These are phyloP conservation scores for Thinopyrum elongatum DNA, from an alignment of 176 grass and related monocot species.

Conservation along the genomic window DNA sequence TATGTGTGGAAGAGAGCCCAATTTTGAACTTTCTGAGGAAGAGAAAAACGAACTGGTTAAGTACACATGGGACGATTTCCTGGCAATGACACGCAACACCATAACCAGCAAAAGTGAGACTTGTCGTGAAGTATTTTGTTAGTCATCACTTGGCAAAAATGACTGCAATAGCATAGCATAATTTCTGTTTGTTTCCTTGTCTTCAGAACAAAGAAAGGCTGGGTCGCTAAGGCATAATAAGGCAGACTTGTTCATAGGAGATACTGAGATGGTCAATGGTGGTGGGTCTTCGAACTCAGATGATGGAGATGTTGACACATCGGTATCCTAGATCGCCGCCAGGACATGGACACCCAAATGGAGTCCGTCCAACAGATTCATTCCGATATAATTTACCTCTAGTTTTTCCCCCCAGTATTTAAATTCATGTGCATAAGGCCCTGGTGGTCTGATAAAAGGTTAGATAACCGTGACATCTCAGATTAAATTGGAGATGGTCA, in stretches of 20 bases:
- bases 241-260: slow-evolving; percentile 31
- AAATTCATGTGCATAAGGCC: slow-evolving; percentile 55
- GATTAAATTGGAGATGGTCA: slow-evolving; percentile 40
- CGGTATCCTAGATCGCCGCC: slow-evolving; percentile 39
- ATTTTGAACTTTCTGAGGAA: slow-evolving; percentile 75
- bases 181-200: slow-evolving; percentile 20
- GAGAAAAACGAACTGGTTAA: slow-evolving; percentile 72
- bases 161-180: neutral
- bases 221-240: slow-evolving; percentile 53
- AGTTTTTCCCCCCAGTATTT: slow-evolving; percentile 41
- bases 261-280: slow-evolving; percentile 47
- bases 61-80: slow-evolving; percentile 81
- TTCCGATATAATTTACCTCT: slow-evolving; percentile 38
- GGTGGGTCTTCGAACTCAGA: slow-evolving; percentile 69
- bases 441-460: slow-evolving; percentile 42
- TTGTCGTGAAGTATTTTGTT: neutral
- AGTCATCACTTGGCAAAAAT: neutral
- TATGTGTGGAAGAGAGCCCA: slow-evolving; percentile 98
- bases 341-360: neutral
- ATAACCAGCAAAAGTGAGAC: slow-evolving; percentile 97
- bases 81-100: slow-evolving; percentile 72
- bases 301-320: slow-evolving; percentile 58
- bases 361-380: slow-evolving; percentile 22
- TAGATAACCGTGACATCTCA: slow-evolving; percentile 46
- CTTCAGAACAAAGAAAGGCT: slow-evolving; percentile 74